These are phyloP conservation scores for Aristolochia californica DNA, from an alignment of 164 flowering plant genomes.

Conservation along the genomic window DNA sequence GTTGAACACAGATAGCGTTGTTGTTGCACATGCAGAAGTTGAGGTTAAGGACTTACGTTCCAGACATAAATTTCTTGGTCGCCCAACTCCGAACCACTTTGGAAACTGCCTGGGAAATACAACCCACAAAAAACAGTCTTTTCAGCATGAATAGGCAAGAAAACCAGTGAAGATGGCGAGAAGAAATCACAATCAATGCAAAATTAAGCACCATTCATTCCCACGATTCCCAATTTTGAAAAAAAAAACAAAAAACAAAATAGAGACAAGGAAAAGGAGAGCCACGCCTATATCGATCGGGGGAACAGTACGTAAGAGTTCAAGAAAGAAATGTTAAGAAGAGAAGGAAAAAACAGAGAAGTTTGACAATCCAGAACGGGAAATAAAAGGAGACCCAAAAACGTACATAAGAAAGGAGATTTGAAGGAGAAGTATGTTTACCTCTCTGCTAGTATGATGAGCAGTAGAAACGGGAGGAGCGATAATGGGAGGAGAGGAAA, in stretches of 20 bases:
- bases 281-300: background rate
- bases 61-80: constrained; percentile 60
- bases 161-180: too few species aligned
- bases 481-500: constrained; percentile 6
- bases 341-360: too few species aligned
- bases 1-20: background rate
- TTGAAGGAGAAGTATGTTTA: too few species aligned
- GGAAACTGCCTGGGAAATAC: constrained; percentile 31
- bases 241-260: background rate
- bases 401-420: too few species aligned
- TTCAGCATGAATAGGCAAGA: too few species aligned
- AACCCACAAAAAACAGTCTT: background rate
- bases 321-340: background rate
- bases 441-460: constrained; percentile 18
- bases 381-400: too few species aligned
- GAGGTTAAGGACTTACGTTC: constrained; percentile 37
- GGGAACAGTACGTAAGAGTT: background rate
- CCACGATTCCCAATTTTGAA: background rate
- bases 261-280: background rate
- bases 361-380: too few species aligned
- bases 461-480: constrained; percentile 9
- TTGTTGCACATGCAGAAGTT: background rate
- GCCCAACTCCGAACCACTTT: constrained; percentile 61
- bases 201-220: too few species aligned
- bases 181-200: too few species aligned